Evolutionary conservation across 305 asterid genomes (phyloP).

Genomic region (Rubia occidens): DNA sequence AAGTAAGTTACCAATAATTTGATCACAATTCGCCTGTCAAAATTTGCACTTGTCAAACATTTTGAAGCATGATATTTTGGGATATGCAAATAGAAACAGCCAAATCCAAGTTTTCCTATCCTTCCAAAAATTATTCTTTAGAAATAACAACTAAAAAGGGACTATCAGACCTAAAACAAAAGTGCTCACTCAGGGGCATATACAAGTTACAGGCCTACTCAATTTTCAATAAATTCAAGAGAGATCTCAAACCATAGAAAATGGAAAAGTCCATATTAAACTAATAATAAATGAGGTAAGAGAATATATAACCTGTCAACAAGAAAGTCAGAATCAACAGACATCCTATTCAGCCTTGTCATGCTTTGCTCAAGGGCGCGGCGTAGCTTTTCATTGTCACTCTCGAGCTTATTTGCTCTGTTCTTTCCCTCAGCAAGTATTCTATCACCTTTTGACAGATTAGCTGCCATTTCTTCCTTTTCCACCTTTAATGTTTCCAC

Average conservation of each 20-base stretch:
- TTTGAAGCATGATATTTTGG: background rate
- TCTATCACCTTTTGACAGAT: slow-evolving; percentile 59
- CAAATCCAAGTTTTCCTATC: background rate
- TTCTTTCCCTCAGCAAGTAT: slow-evolving; percentile 55
- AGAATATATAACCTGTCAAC: slow-evolving; percentile 74
- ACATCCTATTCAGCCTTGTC: slow-evolving; percentile 96
- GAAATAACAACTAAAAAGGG: background rate
- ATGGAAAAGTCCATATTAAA: background rate
- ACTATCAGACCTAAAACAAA: background rate
- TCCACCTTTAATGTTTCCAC: slow-evolving; percentile 49
- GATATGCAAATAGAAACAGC: background rate
- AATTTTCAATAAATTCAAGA: background rate
- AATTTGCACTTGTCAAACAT: slow-evolving; percentile 13
- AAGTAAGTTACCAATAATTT: slow-evolving; percentile 73
- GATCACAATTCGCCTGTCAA: slow-evolving; percentile 87
- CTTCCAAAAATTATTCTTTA: background rate
- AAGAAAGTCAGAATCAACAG: slow-evolving; percentile 85
- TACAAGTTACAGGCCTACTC: background rate
- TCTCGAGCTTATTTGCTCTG: slow-evolving; percentile 76
- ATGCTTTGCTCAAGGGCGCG: slow-evolving; percentile 93
- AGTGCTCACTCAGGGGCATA: background rate
- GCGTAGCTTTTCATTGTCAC: slow-evolving; percentile 83
- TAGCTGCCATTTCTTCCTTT: slow-evolving; percentile 54
- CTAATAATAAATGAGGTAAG: background rate
- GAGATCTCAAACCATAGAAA: background rate